Base-by-base conservation (phyloP, 176 grass and related monocot genomes). In the Carex littledalei region DNA sequence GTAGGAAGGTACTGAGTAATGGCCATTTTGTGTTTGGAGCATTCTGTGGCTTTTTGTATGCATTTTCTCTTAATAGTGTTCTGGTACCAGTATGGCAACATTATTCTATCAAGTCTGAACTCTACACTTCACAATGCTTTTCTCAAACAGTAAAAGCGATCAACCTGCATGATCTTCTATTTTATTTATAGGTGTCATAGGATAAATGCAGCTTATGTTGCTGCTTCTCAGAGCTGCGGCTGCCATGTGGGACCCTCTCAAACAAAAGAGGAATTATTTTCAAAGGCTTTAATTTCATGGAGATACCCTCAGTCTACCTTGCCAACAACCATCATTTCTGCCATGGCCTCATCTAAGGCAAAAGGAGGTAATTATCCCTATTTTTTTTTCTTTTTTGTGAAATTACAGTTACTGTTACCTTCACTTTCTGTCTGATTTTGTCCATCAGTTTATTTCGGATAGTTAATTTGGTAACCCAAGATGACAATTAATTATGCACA, bases 271-370 rank as follows among this genome's bases (percentile, higher is more conserved):
- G 59, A 83, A 37, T 72, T 93, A 52, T 94, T 92, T 63, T 92
- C 84, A 2, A 95, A 86, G 88, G 90, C 93, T 49, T 61, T 95
- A 14, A 84, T 85, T 15, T 98, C 96, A 74, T 98, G 96, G 96
- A 90, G 94, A 81, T 94, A 98, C 83, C 96, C 96, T 73, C 88
- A 95, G 64, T 92, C 91, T 18, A 43, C 82, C 55, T 87, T 98
- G 67, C 93, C 93, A 59, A 62, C 88, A 78, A 87, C 85, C 65
- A 80, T 95, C 35, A 86, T 98, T 75, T 90, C 93, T 88, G 77
- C 78, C 64, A 89, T 95, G 88, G 77, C 85, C 32, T 92, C 93
- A 61, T 92, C 93, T 59, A 87, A 86, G 85, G 86, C 54, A 89
- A 88, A 81, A n/a, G 91, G 87, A 92, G 96, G 96, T 98, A 88